These are phyloP conservation scores for Pythium insidiosum DNA, from an alignment of 352 stramenopile genomes.

Conservation along the genomic window DNA sequence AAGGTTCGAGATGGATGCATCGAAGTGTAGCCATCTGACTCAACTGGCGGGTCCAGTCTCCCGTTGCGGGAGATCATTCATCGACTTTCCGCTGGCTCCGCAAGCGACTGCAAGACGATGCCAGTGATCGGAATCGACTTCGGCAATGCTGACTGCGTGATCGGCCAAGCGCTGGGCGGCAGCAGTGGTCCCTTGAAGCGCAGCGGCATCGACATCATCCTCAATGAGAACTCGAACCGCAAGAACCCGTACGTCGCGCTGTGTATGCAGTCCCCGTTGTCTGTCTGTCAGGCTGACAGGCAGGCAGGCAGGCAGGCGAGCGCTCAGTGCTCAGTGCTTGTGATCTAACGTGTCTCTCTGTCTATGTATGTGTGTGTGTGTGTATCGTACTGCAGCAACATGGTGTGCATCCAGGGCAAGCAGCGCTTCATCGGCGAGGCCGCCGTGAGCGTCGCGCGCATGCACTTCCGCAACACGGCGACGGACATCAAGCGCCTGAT, in stretches of 20 bases:
- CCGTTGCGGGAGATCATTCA: too few relatives aligned
- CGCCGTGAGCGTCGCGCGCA: too few relatives aligned
- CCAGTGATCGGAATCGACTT: conserved; percentile 98
- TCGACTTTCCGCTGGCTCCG: too few relatives aligned
- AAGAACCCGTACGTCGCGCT: conserved; percentile 88
- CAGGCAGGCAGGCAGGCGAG: too few relatives aligned
- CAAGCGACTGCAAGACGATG: too few relatives aligned
- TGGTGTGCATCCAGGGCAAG: conserved; percentile 84
- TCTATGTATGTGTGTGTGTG: too few relatives aligned
- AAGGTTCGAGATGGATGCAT: too few relatives aligned
- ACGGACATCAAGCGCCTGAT: conserved; percentile 96
- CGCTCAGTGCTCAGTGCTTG: neutral
- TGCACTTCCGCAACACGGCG: conserved; percentile 98
- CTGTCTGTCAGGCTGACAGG: too few relatives aligned
- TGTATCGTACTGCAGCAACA: conserved; percentile 62
- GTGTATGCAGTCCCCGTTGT: too few relatives aligned
- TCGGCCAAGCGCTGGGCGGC: conserved; percentile 93
- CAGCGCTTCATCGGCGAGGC: conserved; percentile 93
- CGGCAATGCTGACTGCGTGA: conserved; percentile 94
- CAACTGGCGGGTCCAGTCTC: too few relatives aligned
- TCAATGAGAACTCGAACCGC: conserved; percentile 99
- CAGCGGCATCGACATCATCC: conserved; percentile 97
- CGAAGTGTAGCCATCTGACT: too few relatives aligned
- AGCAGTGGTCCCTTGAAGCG: too few relatives aligned
- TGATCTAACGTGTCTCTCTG: conserved; percentile 1